Base-by-base conservation (phyloP, 768 basidiomycete species). In the Phlebiopsis flavidoalba region DNA sequence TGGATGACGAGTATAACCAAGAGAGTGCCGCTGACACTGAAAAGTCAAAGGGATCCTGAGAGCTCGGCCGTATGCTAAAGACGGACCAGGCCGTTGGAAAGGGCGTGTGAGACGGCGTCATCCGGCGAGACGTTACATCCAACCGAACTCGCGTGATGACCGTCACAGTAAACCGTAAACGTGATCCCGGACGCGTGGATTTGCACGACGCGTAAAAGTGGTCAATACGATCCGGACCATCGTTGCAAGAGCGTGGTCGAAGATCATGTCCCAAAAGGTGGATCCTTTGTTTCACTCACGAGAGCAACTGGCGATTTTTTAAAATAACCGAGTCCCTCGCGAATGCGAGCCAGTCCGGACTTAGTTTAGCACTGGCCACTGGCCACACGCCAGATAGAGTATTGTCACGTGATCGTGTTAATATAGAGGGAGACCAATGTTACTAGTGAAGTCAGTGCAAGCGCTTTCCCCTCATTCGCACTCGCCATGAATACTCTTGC, bases 71-170 rank as follows among this genome's bases (percentile, higher is more conserved):
- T n/a, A 26, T n/a, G 24, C 19, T 35, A 49, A 48, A 36, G 60
- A 61, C 19, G n/a, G 55, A 52, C 54, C n/a, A 21, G 36, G 19
- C 11, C 21, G 46, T 43, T 57, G 55, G 48, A 36, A 55, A 24
- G 47, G 55, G 40, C 35, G 55, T 17, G 57, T 58, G 57, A 37
- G 33, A 48, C 11, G 57, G 57, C 36, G 54, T 15, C 54, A 45
- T 58, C 22, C 26, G n/a, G n/a, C n/a, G 31, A 31, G 26, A n/a
- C 26, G 57, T 58, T 46, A 58, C 57, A 33, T 31, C 19, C 45
- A 50, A 26, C 31, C 48, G 45, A 57, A 5, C 31, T 26, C 12
- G 46, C 12, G 46, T 50, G 57, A 50, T 50, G 57, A 50, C 51
- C 19, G 45, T 50, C 55, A 61, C 55, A 36, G 6, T 48, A 12